Percentiles rank a stretch among this genome's conserved stretches.
Conservation (phyloP, 345 rosid genomes). For the Arabidopsis arenosa region DNA sequence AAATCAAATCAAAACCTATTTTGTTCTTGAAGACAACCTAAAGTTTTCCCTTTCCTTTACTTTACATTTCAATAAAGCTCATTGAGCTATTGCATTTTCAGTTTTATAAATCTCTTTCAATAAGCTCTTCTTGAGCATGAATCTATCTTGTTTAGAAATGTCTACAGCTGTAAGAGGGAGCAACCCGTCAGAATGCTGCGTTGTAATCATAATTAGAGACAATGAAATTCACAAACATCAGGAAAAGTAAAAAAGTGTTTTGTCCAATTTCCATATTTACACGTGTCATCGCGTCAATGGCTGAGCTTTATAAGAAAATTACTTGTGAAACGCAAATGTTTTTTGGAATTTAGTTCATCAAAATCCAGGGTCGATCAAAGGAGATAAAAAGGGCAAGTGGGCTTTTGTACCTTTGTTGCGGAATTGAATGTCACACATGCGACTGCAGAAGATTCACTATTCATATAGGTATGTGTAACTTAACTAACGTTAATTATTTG, state of each 20-base stretch:
- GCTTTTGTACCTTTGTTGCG: constrained; percentile 37
- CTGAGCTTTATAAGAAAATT: not conserved
- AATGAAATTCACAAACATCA: constrained; percentile 31
- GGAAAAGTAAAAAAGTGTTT: constrained; percentile 20
- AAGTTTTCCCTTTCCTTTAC: no score
- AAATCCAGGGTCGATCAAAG: constrained; percentile 29
- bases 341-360: constrained; percentile 40
- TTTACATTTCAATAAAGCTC: no score
- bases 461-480: constrained; percentile 25
- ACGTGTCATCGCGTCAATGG: constrained; percentile 23
- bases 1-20: no score
- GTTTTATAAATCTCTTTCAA: no score
- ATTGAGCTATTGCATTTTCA: no score
- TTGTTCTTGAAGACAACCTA: no score
- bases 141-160: no score
- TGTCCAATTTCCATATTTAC: not conserved
- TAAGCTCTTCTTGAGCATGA: no score
- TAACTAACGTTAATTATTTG: constrained; percentile 23
- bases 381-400: constrained; percentile 40
- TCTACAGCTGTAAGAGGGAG: constrained; percentile 46
- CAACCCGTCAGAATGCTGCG: constrained; percentile 48
- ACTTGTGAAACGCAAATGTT: constrained; percentile 2
- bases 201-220: constrained; percentile 48
- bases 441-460: constrained; percentile 36
- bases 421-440: constrained; percentile 43